Percentiles rank a stretch among this genome's conserved stretches.
phyloP scores from a whole-genome alignment of 345 rosid genomes.

The Bruguiera sexangula region DNA sequence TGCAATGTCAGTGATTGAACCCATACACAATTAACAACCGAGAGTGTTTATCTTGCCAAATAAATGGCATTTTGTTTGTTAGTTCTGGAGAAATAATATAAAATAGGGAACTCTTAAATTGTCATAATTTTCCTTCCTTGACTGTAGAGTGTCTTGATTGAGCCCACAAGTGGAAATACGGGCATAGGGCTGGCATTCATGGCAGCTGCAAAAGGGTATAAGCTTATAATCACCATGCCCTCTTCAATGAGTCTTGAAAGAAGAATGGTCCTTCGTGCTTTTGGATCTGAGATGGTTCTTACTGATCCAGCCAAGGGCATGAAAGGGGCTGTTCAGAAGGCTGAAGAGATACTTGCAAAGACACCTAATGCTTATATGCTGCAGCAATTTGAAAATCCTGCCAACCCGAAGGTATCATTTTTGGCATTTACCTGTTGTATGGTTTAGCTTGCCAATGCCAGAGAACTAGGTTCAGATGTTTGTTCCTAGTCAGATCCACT shows the following conservation, averaged over 20 bases:
- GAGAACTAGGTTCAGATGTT: not conserved
- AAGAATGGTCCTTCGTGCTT: conserved; percentile 72
- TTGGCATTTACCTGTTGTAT: conserved; percentile 4
- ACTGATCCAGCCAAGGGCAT: conserved; percentile 64
- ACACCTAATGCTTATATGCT: conserved; percentile 62
- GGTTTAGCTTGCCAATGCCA: conserved; percentile 1
- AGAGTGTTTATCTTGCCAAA: too few species aligned
- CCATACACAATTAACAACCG: too few species aligned
- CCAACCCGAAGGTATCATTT: conserved; percentile 66
- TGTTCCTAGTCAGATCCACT: conserved; percentile 46
- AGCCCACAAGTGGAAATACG: conserved; percentile 73
- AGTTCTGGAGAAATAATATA: not conserved
- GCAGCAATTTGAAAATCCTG: conserved; percentile 67
- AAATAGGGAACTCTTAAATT: conserved; percentile 9
- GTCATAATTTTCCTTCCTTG: conserved; percentile 7
- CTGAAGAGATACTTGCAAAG: conserved; percentile 54
- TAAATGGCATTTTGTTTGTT: not conserved
- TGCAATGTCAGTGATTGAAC: too few species aligned
- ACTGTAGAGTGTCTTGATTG: conserved; percentile 63
- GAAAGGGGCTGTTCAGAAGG: conserved; percentile 72
- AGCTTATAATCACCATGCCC: conserved; percentile 69
- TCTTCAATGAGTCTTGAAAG: conserved; percentile 83
- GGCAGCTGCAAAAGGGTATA: conserved; percentile 76
- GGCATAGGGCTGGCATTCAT: conserved; percentile 73
- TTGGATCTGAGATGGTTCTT: conserved; percentile 74